phyloP scores from a whole-genome alignment of 2,329 filamentous ascomycete species.

The Oidium heveae region DNA sequence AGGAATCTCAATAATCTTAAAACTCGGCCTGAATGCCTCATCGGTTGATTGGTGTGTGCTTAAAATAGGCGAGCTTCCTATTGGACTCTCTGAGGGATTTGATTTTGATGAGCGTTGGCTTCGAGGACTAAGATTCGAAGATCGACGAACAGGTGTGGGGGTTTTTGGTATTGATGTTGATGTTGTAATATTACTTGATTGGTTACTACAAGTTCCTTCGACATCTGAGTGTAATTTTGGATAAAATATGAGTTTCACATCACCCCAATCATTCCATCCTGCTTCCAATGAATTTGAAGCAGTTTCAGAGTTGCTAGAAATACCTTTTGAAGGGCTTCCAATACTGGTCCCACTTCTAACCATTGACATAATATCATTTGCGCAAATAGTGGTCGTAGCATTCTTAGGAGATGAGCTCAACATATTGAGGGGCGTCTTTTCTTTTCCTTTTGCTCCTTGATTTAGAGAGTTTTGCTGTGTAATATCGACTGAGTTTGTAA shows the following conservation, averaged over 20 bases:
- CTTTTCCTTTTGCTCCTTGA: conserved; percentile 47
- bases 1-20: conserved; percentile 23
- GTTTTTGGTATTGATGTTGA: conserved; percentile 10
- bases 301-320: conserved; percentile 11
- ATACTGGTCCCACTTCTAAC: conserved; percentile 27
- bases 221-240: conserved; percentile 14
- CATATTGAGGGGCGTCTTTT: conserved; percentile 27
- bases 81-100: conserved; percentile 15
- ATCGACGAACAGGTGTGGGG: conserved; percentile 14
- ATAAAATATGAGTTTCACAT: conserved; percentile 63
- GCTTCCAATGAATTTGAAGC: conserved; percentile 11
- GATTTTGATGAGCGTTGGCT: conserved; percentile 11
- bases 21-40: conserved; percentile 8
- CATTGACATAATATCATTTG: conserved; percentile 63
- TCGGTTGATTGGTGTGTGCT: conserved; percentile 8
- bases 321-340: conserved; percentile 11
- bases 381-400: conserved; percentile 33
- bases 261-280: conserved; percentile 55
- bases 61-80: conserved; percentile 7
- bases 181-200: conserved; percentile 12
- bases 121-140: conserved; percentile 13
- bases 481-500: conserved; percentile 22
- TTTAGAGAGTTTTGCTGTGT: conserved; percentile 24
- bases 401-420: conserved; percentile 18
- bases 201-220: conserved; percentile 7